These are phyloP conservation scores for Skeletonema tropicum DNA, from an alignment of 108 stramenopile species.

Conservation along the genomic window DNA sequence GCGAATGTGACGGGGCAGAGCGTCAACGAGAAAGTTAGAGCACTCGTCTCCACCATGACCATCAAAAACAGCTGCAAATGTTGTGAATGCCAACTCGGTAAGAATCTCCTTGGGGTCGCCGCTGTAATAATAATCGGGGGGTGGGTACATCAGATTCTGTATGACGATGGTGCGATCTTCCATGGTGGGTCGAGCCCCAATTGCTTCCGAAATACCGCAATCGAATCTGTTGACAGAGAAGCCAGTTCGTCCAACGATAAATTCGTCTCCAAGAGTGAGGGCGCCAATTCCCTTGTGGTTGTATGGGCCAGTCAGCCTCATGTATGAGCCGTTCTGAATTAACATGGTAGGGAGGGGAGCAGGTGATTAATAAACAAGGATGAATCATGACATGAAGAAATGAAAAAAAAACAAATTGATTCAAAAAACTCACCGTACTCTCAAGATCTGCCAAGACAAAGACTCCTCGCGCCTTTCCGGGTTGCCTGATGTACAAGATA, in stretches of 20 bases:
- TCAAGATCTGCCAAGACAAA: conserved; percentile 87
- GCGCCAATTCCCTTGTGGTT: conserved; percentile 81
- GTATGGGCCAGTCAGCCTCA: conserved; percentile 89
- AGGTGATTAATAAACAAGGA: not conserved
- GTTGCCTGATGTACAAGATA: conserved; percentile 68
- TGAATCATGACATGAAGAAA: not conserved
- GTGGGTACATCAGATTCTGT: conserved; percentile 84
- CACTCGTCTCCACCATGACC: conserved; percentile 97
- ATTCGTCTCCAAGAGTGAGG: conserved; percentile 87
- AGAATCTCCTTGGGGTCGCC: conserved; percentile 83
- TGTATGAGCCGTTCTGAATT: conserved; percentile 86
- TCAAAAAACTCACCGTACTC: conserved; percentile 80
- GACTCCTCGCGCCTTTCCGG: conserved; percentile 53
- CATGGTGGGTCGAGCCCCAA: conserved; percentile 93
- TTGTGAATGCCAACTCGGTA: conserved; percentile 83
- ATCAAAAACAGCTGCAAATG: conserved; percentile 97
- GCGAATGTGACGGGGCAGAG: conserved; percentile 82
- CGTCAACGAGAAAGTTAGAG: conserved; percentile 88
- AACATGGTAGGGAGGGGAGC: conserved; percentile 8
- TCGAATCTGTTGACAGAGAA: conserved; percentile 97
- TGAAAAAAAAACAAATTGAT: conserved; percentile 4
- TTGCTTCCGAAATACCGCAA: conserved; percentile 94
- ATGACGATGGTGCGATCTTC: conserved; percentile 92
- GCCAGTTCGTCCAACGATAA: conserved; percentile 97
- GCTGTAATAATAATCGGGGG: conserved; percentile 81